Evolutionary conservation across 495 filamentous ascomycete species (phyloP).

Genomic region (Stereocaulon alpinum): DNA sequence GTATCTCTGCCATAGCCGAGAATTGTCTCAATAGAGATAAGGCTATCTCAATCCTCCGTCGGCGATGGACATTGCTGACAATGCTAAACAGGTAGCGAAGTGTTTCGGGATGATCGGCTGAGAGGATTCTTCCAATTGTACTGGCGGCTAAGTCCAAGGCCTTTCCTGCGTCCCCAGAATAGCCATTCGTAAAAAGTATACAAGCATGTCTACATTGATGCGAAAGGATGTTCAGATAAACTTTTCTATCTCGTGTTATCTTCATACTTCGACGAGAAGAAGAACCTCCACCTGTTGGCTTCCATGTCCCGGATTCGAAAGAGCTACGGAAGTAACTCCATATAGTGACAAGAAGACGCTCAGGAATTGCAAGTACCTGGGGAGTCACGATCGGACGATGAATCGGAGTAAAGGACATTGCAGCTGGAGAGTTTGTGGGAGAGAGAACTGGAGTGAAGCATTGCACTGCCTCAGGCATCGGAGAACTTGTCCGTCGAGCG

Average conservation of each 20-base stretch:
- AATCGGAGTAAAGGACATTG: slow-evolving; percentile 3
- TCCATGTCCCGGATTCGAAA: slow-evolving; percentile 15
- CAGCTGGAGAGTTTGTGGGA: slow-evolving; percentile 4
- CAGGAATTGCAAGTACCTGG: slow-evolving; percentile 3
- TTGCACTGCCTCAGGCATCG: slow-evolving; percentile 11
- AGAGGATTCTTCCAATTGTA: not conserved
- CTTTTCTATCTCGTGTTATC: accelerated
- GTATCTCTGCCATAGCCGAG: not conserved
- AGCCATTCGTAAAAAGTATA: not conserved
- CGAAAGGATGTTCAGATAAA: not conserved
- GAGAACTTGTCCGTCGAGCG: not conserved
- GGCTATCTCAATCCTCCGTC: not conserved
- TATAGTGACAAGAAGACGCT: not conserved
- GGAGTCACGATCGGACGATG: not conserved
- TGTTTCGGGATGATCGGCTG: not conserved
- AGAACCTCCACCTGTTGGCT: not conserved
- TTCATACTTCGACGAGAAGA: not conserved
- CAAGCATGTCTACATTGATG: not conserved
- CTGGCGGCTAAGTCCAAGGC: not conserved
- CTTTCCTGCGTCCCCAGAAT: not conserved
- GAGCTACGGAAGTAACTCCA: slow-evolving; percentile 3
- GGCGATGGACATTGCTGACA: accelerated
- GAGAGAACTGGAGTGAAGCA: slow-evolving; percentile 4
- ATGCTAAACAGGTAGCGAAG: not conserved
- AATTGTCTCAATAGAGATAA: not conserved